Base-by-base conservation (phyloP, 106 monocot species). In the Phalaenopsis aphrodite region DNA sequence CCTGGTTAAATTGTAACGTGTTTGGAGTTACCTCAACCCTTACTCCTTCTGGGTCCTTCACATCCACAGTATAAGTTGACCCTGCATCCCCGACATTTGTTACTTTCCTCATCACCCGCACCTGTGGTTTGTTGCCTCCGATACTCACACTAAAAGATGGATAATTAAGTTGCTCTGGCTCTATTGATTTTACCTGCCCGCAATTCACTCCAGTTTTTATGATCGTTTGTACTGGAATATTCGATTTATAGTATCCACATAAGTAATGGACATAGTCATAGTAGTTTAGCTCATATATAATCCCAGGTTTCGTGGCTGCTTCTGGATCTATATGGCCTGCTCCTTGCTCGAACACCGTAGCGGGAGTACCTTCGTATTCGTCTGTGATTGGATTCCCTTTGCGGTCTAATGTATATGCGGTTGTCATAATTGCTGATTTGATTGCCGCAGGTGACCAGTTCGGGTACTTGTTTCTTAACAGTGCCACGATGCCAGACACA, bases 361-460 rank as follows among this genome's bases (percentile, higher is more conserved):
- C 88, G 8, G 78, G 36, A 11, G 6, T 45, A 12, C 78, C 77
- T 3, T 41, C 55, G 38, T 73, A 68, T 5, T 73, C 73, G 64
- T 86, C 88, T 0, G 76, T 38, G 78, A 88, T 81, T 7, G 57
- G 41, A 58, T 57, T 9, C 23, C 56, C 79, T 12, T 72, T 21
- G 18, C 56, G 55, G 46, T 55, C 21, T 2, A 68, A 14, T 24
- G 75, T 76, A 55, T 79, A 81, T 47, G 84, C 84, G 2, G 81
- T 77, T 8, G 84, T 89, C 84, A 82, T 82, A 56, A 84, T 77
- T 5, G 88, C 88, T 4, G 86, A 89, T n/a, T 82, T 43, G 79
- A 86, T 55, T 15, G 77, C 84, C 58, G 83, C 84, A 8, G 88
- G 88, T 42, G 86, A 81, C 86, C 88, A 86, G 1, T 84, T 77